Evolutionary conservation across 495 filamentous ascomycete species (phyloP).

Genomic region (Penicillium canariense): DNA sequence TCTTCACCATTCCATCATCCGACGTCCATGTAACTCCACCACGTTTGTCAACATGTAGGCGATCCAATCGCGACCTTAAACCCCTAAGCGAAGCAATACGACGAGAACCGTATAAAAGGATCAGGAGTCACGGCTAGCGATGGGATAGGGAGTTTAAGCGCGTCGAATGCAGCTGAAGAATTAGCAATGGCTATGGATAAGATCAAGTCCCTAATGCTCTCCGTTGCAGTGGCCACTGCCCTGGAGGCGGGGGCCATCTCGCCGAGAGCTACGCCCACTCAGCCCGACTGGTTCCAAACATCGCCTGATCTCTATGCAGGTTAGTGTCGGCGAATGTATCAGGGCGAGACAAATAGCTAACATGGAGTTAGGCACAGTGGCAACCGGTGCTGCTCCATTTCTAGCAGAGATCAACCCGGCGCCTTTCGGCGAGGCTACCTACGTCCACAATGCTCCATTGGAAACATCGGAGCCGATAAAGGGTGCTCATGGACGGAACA

Average conservation of each 20-base stretch:
- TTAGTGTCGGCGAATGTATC: neutral
- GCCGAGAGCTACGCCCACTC: slow-evolving; percentile 7
- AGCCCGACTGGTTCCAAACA: slow-evolving; percentile 24
- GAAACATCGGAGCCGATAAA: slow-evolving; percentile 55
- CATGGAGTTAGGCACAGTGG: slow-evolving; percentile 48
- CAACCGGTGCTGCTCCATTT: slow-evolving; percentile 55
- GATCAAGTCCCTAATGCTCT: neutral
- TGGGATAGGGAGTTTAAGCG: neutral
- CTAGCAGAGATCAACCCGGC: slow-evolving; percentile 55
- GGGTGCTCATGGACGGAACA: slow-evolving; percentile 49
- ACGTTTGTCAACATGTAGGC: neutral
- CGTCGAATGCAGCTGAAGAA: neutral
- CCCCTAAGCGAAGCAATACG: neutral
- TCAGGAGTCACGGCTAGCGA: neutral
- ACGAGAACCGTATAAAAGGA: neutral
- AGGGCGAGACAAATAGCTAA: neutral
- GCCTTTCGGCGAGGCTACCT: slow-evolving; percentile 48
- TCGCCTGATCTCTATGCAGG: slow-evolving; percentile 17
- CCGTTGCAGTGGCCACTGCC: slow-evolving; percentile 2
- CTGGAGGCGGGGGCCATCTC: slow-evolving; percentile 7
- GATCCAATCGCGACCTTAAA: neutral
- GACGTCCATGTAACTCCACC: neutral
- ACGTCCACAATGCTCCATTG: slow-evolving; percentile 54
- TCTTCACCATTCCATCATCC: neutral
- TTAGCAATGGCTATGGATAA: slow-evolving; percentile 3